Percentiles rank a stretch among this genome's conserved stretches.
phyloP scores from a whole-genome alignment of 441 rosid genomes.

The Codiaeum variegatum region DNA sequence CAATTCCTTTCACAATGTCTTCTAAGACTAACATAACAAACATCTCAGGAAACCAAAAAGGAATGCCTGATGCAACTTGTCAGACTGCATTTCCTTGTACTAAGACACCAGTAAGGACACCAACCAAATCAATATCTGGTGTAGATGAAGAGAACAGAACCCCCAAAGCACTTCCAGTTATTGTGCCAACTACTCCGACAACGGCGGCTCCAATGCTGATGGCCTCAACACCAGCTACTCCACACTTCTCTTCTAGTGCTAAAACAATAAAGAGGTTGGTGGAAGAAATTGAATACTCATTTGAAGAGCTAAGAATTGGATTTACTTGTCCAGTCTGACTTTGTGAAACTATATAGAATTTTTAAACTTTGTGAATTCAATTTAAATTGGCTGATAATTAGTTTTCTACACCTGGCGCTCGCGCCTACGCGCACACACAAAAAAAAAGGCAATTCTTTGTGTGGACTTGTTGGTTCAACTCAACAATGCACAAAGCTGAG shows the following conservation, averaged over 20 bases:
- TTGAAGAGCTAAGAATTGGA: slow-evolving; percentile 69
- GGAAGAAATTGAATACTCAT: slow-evolving; percentile 46
- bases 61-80: slow-evolving; percentile 22
- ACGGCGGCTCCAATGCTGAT: slow-evolving; percentile 50
- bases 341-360: background rate
- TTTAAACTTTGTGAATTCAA: background rate
- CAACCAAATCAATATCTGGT: slow-evolving; percentile 16
- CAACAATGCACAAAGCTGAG: too few relatives aligned
- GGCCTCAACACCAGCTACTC: slow-evolving; percentile 56
- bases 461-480: too few relatives aligned
- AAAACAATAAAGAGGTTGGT: slow-evolving; percentile 18
- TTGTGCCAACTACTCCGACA: slow-evolving; percentile 48
- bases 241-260: slow-evolving; percentile 21
- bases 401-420: too few relatives aligned
- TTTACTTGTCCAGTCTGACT: slow-evolving; percentile 21
- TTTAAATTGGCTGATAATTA: background rate
- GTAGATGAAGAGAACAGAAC: slow-evolving; percentile 37
- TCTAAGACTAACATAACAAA: slow-evolving; percentile 42
- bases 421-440: too few relatives aligned
- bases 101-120: slow-evolving; percentile 26
- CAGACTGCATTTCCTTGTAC: slow-evolving; percentile 17
- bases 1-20: slow-evolving; percentile 36
- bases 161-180: slow-evolving; percentile 30
- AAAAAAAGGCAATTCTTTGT: too few relatives aligned
- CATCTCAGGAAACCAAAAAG: slow-evolving; percentile 41